A percentile compares a stretch with the other conserved stretches of the same genome.
phyloP scores from a whole-genome alignment of 495 filamentous ascomycete genomes.

The Parachaetomium inaequale region DNA sequence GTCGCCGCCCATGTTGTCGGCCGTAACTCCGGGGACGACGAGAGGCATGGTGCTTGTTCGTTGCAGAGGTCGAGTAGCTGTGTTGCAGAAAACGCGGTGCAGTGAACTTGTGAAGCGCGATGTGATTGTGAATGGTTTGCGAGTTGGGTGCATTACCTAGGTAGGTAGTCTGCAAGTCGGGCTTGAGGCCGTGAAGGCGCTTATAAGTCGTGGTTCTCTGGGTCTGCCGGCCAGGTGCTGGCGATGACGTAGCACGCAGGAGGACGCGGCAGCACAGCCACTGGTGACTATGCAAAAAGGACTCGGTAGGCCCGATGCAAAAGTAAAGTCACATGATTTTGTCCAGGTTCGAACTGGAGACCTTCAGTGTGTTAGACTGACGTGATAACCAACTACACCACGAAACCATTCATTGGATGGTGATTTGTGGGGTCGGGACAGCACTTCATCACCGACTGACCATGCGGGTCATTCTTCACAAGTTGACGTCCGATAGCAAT shows the following conservation, averaged over 20 bases:
- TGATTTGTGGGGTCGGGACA: too few species aligned
- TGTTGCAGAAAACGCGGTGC: background rate
- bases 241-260: too few species aligned
- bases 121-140: background rate
- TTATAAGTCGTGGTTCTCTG: too few species aligned
- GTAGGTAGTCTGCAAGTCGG: too few species aligned
- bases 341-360: slow-evolving; percentile 29
- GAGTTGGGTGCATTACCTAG: too few species aligned
- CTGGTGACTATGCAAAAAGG: slow-evolving; percentile 1
- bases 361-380: too few species aligned
- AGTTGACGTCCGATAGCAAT: too few species aligned
- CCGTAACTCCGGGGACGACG: slow-evolving; percentile 70
- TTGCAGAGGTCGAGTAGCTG: background rate
- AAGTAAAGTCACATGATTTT: slow-evolving; percentile 16
- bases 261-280: too few species aligned
- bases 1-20: slow-evolving; percentile 48
- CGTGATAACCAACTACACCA: slow-evolving; percentile 31
- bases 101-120: background rate
- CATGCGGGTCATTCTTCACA: too few species aligned
- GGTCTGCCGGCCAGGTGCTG: too few species aligned
- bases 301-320: background rate
- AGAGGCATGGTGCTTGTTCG: slow-evolving; percentile 65
- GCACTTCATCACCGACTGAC: too few species aligned
- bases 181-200: too few species aligned
- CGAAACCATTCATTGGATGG: slow-evolving; percentile 13